Conservation (phyloP, 108 stramenopile genomes). For the Cyclotella sp. region DNA sequence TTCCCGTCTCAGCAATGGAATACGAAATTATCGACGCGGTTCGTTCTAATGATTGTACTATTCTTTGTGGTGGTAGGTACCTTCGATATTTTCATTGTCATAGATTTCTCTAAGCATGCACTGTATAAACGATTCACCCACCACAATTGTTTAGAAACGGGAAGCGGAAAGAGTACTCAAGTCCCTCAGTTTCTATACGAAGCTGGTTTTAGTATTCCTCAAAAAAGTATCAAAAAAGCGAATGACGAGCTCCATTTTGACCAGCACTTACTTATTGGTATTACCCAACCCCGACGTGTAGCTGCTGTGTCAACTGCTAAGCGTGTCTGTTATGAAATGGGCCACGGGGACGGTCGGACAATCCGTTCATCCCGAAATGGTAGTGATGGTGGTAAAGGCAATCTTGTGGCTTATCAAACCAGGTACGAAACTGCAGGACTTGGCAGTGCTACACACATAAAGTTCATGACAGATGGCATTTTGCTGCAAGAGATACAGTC, state of each 20-base stretch:
- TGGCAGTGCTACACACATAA: constrained; percentile 78
- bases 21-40: constrained; percentile 98
- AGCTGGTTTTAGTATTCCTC: constrained; percentile 74
- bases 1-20: constrained; percentile 98
- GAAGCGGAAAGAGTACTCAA: constrained; percentile 86
- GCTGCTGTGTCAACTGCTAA: constrained; percentile 97
- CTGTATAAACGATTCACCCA: neutral
- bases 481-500: constrained; percentile 92
- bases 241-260: constrained; percentile 11
- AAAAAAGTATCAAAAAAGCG: constrained; percentile 18
- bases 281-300: constrained; percentile 96
- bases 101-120: constrained; percentile 36
- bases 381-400: constrained; percentile 40
- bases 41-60: constrained; percentile 88
- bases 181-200: constrained; percentile 98
- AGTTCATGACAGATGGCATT: constrained; percentile 99
- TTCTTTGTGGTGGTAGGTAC: constrained; percentile 77
- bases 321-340: constrained; percentile 96
- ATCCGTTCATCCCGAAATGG: constrained; percentile 38
- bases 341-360: constrained; percentile 77
- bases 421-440: constrained; percentile 92
- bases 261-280: constrained; percentile 69
- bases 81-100: constrained; percentile 69
- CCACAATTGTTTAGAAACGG: constrained; percentile 44
- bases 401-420: constrained; percentile 94